Percentiles rank a stretch among this genome's conserved stretches.
phyloP scores from a whole-genome alignment of 352 stramenopile genomes.

The Phytophthora pisi region DNA sequence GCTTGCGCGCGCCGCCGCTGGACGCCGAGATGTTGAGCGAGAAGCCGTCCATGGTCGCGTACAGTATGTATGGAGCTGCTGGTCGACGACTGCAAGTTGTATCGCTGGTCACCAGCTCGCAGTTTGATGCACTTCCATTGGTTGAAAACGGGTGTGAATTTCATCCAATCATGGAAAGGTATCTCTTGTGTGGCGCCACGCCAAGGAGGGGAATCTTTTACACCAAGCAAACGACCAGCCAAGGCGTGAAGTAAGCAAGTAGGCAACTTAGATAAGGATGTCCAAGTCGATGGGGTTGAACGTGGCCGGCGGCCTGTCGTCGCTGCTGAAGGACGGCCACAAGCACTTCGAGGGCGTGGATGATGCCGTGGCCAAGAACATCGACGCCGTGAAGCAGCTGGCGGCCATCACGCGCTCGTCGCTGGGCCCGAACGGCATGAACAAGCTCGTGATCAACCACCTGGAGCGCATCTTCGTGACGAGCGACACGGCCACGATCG shows the following conservation, averaged over 20 bases:
- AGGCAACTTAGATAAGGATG: conserved; percentile 42
- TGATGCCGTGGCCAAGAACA: conserved; percentile 98
- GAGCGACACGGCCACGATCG: conserved; percentile 98
- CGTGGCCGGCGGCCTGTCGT: conserved; percentile 94
- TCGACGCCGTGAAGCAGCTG: conserved; percentile 98
- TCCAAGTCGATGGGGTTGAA: conserved; percentile 96
- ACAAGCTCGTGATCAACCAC: conserved; percentile 99
- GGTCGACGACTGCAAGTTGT: conserved; percentile 11
- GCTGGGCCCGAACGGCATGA: conserved; percentile 99
- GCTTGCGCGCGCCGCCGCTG: conserved; percentile 37
- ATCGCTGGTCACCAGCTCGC: conserved; percentile 13
- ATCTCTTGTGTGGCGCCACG: conserved; percentile 30
- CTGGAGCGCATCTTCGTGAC: conserved; percentile 99
- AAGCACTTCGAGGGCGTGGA: conserved; percentile 96
- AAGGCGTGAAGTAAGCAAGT: not conserved
- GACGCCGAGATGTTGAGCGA: conserved; percentile 83
- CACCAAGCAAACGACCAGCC: conserved; percentile 33
- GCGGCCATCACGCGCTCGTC: conserved; percentile 97
- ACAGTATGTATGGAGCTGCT: not conserved
- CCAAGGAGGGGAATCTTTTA: conserved; percentile 40
- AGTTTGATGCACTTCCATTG: conserved; percentile 20
- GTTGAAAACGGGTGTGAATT: conserved; percentile 13
- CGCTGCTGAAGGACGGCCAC: conserved; percentile 98
- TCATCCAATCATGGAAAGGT: conserved; percentile 18
- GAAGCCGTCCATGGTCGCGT: conserved; percentile 62